Evolutionary conservation across 352 stramenopile genomes (phyloP), one percentile per base, ranked within the genome.

Genomic region (Globisporangium viniferum): DNA sequence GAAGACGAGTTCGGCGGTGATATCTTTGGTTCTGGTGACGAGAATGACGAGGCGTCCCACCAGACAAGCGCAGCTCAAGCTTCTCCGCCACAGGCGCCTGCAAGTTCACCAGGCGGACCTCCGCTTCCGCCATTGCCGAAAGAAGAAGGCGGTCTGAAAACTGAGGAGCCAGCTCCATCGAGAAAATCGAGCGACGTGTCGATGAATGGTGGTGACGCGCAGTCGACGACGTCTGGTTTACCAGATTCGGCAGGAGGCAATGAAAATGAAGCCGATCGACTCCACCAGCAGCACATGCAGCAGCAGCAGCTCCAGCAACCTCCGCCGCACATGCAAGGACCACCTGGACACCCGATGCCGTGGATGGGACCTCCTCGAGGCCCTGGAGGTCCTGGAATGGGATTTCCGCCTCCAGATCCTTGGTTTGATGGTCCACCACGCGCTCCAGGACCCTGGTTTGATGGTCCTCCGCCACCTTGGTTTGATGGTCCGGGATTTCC

Each of bases 1-100:
- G 88, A 95, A 65, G 88, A 95, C 66, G 88, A 93, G 66, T 93
- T 95, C 69, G 88, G 88, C 7, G 88, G 88, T 18, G 88, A 95
- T 69, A 91, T 95, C 70, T 95, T 93, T 59, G 86, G 79, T 6
- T 86, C 85, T 14, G 79, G 67, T 12, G 82, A 92, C 27, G 84
- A 92, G 68, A 74, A 70, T 5, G 82, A 82, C 8, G 76, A 83
- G 22, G 46, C 75, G 6, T 49, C 41, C 6, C 64, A 73, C 15
- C 56, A 64, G 44, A 60, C 73, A 12, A 51, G 48, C 6, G 71
- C 67, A 9, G 41, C 62, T 5, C 62, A 67, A 18, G 33, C 53
- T 8, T 76, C 78, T 2, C 77, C 80, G 14, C 66, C 64, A 20
- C 71, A 86, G 4, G 61, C 58, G 18, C 54, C 41, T 5, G 41